Base-by-base conservation (phyloP, 1,139 yeast genomes). In the Arxiozyma slooffiae region DNA sequence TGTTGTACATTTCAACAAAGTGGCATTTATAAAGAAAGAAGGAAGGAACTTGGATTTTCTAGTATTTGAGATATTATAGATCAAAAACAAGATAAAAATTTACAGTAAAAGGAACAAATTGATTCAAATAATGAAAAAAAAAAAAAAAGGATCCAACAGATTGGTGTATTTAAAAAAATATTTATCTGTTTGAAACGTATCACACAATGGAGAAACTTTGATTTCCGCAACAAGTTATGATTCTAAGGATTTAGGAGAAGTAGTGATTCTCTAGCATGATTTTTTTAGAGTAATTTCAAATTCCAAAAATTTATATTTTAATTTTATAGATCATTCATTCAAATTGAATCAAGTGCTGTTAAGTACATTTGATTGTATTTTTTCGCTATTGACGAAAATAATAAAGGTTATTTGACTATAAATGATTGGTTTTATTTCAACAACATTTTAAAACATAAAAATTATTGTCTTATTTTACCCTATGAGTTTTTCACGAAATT, bases 391-490 rank as follows among this genome's bases (percentile, higher is more conserved):
- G 92, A 84, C 63, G 73, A 74, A 51, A 75, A 75, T 43, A 72
- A 73, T 52, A 82, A 82, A 60, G 90, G 90, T 1, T 82, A 73
- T 57, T 69, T 84, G 47, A 75, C 75, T 41, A 75, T 79, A 46
- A 62, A 67, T 16, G 89, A 85, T 58, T 85, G 86, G 78, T 67
- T 77, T 41, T 70, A 72, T 38, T 81, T 84, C 61, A 75, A 81
- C 55, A 68, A 73, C 50, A 72, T 81, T 38, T 70, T 84, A 54
- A 75, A 80, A 44, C 70, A 76, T 46, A 71, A 72, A 49, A 82
- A 81, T 58, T 84, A 83, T 52, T 80, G 78, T 57, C 77, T 79
- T 63, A 77, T 79, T 57, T 67, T 80, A 41, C 68, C 80, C 43
- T 81, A 76, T 61, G 76, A 77, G 55, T 74, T 77, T 53, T 70